Base-by-base conservation (phyloP, 2,329 filamentous ascomycete genomes). In the Colletotrichum karsti region DNA sequence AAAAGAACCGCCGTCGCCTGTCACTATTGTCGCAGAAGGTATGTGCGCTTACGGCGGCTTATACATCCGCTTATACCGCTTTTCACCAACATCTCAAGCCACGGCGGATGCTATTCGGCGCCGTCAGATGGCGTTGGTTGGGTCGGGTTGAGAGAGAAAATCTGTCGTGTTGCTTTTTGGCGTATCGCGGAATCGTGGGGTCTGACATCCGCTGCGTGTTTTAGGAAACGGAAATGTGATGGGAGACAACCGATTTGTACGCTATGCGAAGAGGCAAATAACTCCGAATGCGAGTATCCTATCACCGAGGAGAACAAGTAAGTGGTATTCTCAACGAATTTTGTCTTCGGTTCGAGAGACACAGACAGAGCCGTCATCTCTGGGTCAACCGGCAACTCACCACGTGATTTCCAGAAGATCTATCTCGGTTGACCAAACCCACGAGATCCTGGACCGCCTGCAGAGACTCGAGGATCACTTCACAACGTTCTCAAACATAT, bases 1-100 rank as follows among this genome's bases (percentile, higher is more conserved):
- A 53, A 53, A 28, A 22, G 48, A 33, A 53, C 48, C 48, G 48
- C 48, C 5, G 48, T 53, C 5, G 48, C 48, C 28, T 53, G 48
- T 1, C 48, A 35, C 1, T 53, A 53, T 10, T 53, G 48, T 18
- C 48, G 48, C n/a, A 28, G 28, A 33, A 53, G 48, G 48, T 53
- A 7, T 18, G 48, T 53, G n/a, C n/a, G n/a, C n/a, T 15, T 53
- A 15, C 48, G 12, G 9, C 0, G 48, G 48, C 48, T 26, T 26
- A n/a, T n/a, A n/a, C n/a, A 35, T 24, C 2, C 0, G 48, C 1
- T 33, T 15, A 18, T 30, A 15, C 48, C 28, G 28, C 0, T 18
- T 0, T 4, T 28, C 48, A 20, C 41, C 24, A 2, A 18, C 20
- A 44, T 20, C 4, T 12, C 18, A 44, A 12, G 41, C 20, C 2